Base-by-base conservation (phyloP, 1,139 yeast genomes). In the Pichia sp. region DNA sequence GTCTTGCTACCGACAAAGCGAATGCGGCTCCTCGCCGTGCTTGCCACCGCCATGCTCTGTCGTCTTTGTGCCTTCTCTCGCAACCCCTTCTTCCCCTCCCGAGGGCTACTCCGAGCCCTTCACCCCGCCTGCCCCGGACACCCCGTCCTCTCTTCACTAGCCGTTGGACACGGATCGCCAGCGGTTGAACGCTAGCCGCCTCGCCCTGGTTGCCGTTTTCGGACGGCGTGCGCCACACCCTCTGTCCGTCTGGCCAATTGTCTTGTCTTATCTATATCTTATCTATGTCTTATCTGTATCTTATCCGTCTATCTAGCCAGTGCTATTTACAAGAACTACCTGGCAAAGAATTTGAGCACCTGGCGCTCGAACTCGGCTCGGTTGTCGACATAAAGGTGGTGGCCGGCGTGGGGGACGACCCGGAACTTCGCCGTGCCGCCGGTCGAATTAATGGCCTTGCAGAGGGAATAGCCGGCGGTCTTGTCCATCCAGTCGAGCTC, bases 401-500 rank as follows among this genome's bases (percentile, higher is more conserved):
- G 96, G 0, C 96, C 92, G 2, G 91, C 83, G 51, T 78, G 70
- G 2, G 75, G 68, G 1, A 87, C 70, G 10, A 82, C 73, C 29
- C 72, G 69, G 58, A 78, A 84, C 10, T 70, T 67, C 0, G 69
- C 68, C 6, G 29, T 12, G 1, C 60, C 47, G n/a, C 58, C 57
- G 24, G 38, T 40, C 7, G 59, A 51, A 49, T 74, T 71, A 53
- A 83, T 71, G 43, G 71, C 64, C 36, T 75, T 64, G 14, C 74
- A 77, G 53, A 81, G 78, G 55, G 78, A 75, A 17, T 72, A 64
- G 0, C 96, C 97, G 0, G 93, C 95, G 50, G 76, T 78, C 5
- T 80, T 75, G 65, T 87, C 86, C 97, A 90, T 90, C 83, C 95
- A 91, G 67, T 91, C 97, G 59, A 74, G 78, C 60, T 85, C 85